phyloP scores from a whole-genome alignment of 2,329 filamentous ascomycete species.

The Talaromyces sp. region DNA sequence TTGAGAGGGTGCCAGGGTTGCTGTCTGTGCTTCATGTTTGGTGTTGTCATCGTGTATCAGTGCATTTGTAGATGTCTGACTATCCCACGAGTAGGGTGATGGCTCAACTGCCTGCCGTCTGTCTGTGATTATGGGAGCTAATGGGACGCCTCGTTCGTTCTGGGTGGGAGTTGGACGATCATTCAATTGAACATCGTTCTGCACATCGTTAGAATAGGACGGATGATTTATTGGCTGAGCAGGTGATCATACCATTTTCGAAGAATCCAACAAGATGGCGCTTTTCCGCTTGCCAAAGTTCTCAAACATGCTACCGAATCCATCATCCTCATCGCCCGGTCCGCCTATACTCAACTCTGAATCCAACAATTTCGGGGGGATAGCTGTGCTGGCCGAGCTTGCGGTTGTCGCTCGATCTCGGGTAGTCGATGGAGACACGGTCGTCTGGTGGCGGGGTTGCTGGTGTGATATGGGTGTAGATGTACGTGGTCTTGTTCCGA shows the following conservation, averaged over 20 bases:
- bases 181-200: slow-evolving; percentile 24
- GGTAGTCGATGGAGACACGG: slow-evolving; percentile 24
- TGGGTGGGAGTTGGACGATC: slow-evolving; percentile 25
- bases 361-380: slow-evolving; percentile 53
- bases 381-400: slow-evolving; percentile 53
- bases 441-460: slow-evolving; percentile 25
- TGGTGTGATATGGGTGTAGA: slow-evolving; percentile 27
- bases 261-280: slow-evolving; percentile 27
- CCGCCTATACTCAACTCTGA: slow-evolving; percentile 42
- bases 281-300: slow-evolving; percentile 41
- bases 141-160: slow-evolving; percentile 30
- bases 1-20: slow-evolving; percentile 17
- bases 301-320: slow-evolving; percentile 56
- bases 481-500: slow-evolving; percentile 43
- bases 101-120: slow-evolving; percentile 46
- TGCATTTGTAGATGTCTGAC: slow-evolving; percentile 52
- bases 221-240: not conserved
- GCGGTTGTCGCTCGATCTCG: slow-evolving; percentile 52
- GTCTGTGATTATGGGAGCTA: slow-evolving; percentile 48
- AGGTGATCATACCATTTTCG: slow-evolving; percentile 22
- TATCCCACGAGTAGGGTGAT: slow-evolving; percentile 55
- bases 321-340: slow-evolving; percentile 38
- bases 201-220: not conserved
- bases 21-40: slow-evolving; percentile 16
- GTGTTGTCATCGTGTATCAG: slow-evolving; percentile 44